phyloP scores from a whole-genome alignment of 352 stramenopile species.

The Pythium utonaiense region DNA sequence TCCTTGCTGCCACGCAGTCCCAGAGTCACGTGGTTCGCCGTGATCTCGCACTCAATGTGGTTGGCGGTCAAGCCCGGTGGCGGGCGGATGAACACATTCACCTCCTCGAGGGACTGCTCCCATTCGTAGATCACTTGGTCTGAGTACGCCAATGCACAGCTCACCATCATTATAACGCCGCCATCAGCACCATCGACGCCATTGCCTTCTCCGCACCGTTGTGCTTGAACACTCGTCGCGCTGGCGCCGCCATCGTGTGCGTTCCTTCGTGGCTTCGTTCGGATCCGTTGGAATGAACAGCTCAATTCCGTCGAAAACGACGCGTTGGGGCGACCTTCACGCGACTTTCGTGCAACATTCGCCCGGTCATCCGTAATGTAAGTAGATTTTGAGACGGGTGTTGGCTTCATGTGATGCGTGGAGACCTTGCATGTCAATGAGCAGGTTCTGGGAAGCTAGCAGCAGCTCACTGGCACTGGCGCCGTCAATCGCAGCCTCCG shows the following conservation, averaged over 20 bases:
- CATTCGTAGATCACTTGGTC: slow-evolving; percentile 94
- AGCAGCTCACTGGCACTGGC: slow-evolving; percentile 47
- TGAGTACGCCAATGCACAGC: slow-evolving; percentile 12
- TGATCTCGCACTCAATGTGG: slow-evolving; percentile 89
- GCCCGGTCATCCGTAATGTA: slow-evolving; percentile 55
- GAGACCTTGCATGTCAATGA: slow-evolving; percentile 46
- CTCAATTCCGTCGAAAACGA: background rate
- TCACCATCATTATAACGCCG: background rate
- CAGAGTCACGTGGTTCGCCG: slow-evolving; percentile 83
- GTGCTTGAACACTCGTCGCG: slow-evolving; percentile 67
- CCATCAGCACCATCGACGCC: background rate
- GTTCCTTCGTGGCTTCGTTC: background rate
- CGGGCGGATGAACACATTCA: slow-evolving; percentile 94
- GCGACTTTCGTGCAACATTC: slow-evolving; percentile 34
- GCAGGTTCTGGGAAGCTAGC: slow-evolving; percentile 60
- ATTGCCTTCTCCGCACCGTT: slow-evolving; percentile 30
- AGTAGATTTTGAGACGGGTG: slow-evolving; percentile 69
- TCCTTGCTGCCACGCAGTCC: slow-evolving; percentile 84
- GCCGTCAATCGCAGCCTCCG: slow-evolving; percentile 47
- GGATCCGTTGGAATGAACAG: slow-evolving; percentile 3
- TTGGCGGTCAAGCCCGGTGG: slow-evolving; percentile 79
- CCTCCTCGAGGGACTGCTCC: slow-evolving; percentile 94
- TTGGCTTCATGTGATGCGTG: slow-evolving; percentile 41
- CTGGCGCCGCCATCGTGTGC: slow-evolving; percentile 32
- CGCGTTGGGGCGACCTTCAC: slow-evolving; percentile 17